phyloP scores from a whole-genome alignment of 2,329 filamentous ascomycete genomes.

The Amauroascus niger region DNA sequence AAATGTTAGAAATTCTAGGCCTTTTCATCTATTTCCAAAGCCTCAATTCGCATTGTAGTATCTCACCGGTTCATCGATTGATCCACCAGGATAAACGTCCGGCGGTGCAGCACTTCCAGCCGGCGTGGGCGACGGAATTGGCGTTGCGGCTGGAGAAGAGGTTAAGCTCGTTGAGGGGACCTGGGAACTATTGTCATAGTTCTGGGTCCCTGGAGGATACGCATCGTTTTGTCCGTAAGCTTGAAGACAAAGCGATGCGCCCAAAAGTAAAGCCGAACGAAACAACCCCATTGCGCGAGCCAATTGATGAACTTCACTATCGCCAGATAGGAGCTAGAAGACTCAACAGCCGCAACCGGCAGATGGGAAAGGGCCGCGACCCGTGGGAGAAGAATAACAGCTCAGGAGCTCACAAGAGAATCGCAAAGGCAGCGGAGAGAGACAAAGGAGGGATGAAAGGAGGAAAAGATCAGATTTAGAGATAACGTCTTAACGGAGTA shows the following conservation, averaged over 20 bases:
- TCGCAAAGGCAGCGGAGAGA: background rate
- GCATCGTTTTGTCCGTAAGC: background rate
- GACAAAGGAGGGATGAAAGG: background rate
- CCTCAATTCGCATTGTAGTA: background rate
- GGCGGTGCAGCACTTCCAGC: background rate
- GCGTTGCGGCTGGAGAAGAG: background rate
- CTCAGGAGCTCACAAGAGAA: background rate
- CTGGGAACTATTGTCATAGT: background rate
- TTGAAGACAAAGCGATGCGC: background rate
- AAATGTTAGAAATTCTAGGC: too few relatives aligned
- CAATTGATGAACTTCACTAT: background rate
- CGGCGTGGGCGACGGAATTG: background rate
- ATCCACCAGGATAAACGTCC: background rate
- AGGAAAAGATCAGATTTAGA: background rate
- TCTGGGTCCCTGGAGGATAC: background rate
- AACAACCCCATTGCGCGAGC: conserved; percentile 2
- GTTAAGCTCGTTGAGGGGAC: background rate
- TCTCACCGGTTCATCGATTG: background rate
- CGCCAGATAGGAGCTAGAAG: background rate
- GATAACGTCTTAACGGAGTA: background rate
- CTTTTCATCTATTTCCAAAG: background rate
- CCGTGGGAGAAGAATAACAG: background rate
- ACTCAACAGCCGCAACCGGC: background rate
- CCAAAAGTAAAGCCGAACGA: background rate
- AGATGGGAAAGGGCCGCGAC: background rate